Base-by-base conservation (phyloP, 139 green algal species). In the Haematococcus sp. region DNA sequence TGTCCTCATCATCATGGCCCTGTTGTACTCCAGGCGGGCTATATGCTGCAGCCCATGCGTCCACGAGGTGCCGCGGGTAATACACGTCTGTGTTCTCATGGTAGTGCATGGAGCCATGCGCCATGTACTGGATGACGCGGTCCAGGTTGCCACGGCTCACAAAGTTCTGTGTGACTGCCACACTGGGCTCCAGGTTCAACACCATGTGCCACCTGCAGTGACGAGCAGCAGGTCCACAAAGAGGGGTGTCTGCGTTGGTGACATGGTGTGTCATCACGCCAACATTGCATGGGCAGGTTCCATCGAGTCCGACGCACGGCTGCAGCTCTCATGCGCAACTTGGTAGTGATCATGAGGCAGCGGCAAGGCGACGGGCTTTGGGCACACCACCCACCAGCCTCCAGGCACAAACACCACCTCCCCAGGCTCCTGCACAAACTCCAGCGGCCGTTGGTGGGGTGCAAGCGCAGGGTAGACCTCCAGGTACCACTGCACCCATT, bases 401-500 rank as follows among this genome's bases (percentile, higher is more conserved):
- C 72, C 72, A 35, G 72, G 72, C 30, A 77, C 72, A 23, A 56
- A 77, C 43, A 77, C 63, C 44, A 77, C 72, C 61, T 77, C 61
- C 52, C 79, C 79, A n/a, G 79, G 63, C 35, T 78, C 28, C 63
- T 84, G 79, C 46, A 85, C 25, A n/a, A 85, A 60, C 73, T 88
- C 83, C 64, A 86, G 22, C 15, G 72, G 72, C 46, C 55, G 22
- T n/a, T 68, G 25, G 5, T 76, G 40, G 1, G 63, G 63, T 22
- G 63, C 25, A 35, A 86, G 73, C 43, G 13, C 25, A 9, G 81
- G 77, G 58, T 79, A 81, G 2, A 71, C 43, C 74, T 87, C 81
- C 66, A 84, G 77, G 43, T 76, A 77, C 81, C 81, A 87, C 51
- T 80, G 77, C 40, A 49, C n/a, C n/a, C n/a, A n/a, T n/a, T n/a